Evolutionary conservation across 2,329 filamentous ascomycete genomes (phyloP).

Genomic region (Chrysosporium keratinophilum): DNA sequence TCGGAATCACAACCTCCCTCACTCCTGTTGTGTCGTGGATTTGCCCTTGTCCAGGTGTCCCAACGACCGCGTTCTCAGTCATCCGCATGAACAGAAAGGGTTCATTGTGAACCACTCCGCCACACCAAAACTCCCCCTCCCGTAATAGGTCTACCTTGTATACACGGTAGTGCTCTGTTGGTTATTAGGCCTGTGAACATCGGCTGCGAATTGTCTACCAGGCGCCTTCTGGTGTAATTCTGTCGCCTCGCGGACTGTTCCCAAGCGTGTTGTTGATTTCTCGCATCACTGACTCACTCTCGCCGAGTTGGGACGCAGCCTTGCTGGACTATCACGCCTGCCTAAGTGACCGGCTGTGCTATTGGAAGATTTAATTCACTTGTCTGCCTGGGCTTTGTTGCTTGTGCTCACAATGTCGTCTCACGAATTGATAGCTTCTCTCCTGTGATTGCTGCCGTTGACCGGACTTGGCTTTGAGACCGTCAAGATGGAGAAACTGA

Average conservation of each 20-base stretch:
- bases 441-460: conserved; percentile 9
- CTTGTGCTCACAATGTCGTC: conserved; percentile 5
- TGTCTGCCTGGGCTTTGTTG: background rate
- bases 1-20: background rate
- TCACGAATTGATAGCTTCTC: background rate
- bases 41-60: conserved; percentile 4
- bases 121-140: background rate
- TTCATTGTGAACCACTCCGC: background rate
- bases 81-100: conserved; percentile 8
- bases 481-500: conserved; percentile 39
- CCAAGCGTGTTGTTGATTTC: background rate
- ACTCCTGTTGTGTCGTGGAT: background rate
- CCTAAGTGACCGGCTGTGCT: background rate
- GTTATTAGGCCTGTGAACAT: background rate
- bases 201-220: background rate
- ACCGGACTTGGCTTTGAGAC: conserved; percentile 22
- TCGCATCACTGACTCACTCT: background rate
- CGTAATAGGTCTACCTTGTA: background rate
- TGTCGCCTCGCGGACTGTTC: background rate
- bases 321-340: conserved; percentile 2
- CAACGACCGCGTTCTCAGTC: background rate
- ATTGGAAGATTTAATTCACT: background rate
- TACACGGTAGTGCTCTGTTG: background rate
- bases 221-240: background rate
- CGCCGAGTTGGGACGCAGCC: conserved; percentile 3